Evolutionary conservation across 176 grass and related monocot genomes (phyloP).

Genomic region (Oryza officinalis): DNA sequence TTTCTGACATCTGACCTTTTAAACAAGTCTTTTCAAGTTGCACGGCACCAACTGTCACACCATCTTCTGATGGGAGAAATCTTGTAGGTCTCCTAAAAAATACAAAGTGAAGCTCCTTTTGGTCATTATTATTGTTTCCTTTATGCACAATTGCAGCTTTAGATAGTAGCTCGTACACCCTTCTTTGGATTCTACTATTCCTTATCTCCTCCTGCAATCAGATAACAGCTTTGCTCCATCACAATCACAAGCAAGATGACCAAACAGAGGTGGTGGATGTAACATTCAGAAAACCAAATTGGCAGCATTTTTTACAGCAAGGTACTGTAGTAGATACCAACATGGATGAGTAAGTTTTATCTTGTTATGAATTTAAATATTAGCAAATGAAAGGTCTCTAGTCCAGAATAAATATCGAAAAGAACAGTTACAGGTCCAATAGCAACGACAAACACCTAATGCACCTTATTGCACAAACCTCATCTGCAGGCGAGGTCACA

Average conservation of each 20-base stretch:
- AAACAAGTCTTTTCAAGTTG: slow-evolving; percentile 72
- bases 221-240: slow-evolving; percentile 15
- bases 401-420: slow-evolving; percentile 11
- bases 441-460: not conserved
- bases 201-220: slow-evolving; percentile 78
- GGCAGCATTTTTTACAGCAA: not conserved
- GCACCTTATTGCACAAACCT: slow-evolving; percentile 48
- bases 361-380: not conserved
- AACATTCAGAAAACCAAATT: slow-evolving; percentile 19
- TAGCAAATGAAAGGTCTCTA: not conserved
- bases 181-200: slow-evolving; percentile 73
- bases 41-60: slow-evolving; percentile 53
- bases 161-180: slow-evolving; percentile 71
- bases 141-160: slow-evolving; percentile 57
- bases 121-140: slow-evolving; percentile 31
- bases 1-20: slow-evolving; percentile 54
- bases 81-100: slow-evolving; percentile 80
- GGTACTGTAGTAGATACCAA: not conserved
- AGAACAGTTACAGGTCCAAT: not conserved
- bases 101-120: slow-evolving; percentile 72
- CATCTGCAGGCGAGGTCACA: slow-evolving; percentile 52
- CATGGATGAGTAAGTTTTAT: not conserved
- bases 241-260: slow-evolving; percentile 20
- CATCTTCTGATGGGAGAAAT: slow-evolving; percentile 64
- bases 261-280: not conserved